phyloP scores from a whole-genome alignment of 2,329 filamentous ascomycete species.

The Akanthomyces lecanii region DNA sequence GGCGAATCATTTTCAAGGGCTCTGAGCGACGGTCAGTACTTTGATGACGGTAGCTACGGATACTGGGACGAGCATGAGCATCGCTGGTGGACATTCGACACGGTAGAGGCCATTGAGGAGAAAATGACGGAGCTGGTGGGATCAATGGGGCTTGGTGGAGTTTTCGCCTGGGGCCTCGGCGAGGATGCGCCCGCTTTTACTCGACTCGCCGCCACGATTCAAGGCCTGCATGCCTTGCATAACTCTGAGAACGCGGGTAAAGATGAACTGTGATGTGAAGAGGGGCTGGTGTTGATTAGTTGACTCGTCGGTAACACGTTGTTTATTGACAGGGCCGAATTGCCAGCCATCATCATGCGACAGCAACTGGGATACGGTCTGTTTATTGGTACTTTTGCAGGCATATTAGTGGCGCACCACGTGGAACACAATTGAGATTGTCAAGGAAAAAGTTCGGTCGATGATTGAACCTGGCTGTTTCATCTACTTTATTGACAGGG shows the following conservation, averaged over 20 bases:
- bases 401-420: background rate
- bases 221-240: constrained; percentile 22
- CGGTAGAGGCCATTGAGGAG: constrained; percentile 50
- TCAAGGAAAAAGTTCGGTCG: background rate
- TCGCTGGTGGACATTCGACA: constrained; percentile 74
- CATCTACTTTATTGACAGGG: background rate
- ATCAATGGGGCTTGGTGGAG: constrained; percentile 57
- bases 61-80: constrained; percentile 58
- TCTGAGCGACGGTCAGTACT: constrained; percentile 44
- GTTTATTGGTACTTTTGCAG: background rate
- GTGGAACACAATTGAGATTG: background rate
- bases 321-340: background rate
- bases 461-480: background rate
- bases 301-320: background rate
- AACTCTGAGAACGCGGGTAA: constrained; percentile 7
- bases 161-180: constrained; percentile 72
- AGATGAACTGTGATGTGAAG: constrained; percentile 29
- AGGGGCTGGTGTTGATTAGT: background rate
- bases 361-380: background rate
- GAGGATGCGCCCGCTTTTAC: constrained; percentile 54
- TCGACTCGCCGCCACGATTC: constrained; percentile 35
- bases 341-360: background rate
- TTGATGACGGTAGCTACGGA: constrained; percentile 62
- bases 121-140: constrained; percentile 61
- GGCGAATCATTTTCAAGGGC: constrained; percentile 56